Evolutionary conservation across 257 asterid genomes (phyloP), one percentile per base, ranked within the genome.

Genomic region (Lavandula angustifolia): DNA sequence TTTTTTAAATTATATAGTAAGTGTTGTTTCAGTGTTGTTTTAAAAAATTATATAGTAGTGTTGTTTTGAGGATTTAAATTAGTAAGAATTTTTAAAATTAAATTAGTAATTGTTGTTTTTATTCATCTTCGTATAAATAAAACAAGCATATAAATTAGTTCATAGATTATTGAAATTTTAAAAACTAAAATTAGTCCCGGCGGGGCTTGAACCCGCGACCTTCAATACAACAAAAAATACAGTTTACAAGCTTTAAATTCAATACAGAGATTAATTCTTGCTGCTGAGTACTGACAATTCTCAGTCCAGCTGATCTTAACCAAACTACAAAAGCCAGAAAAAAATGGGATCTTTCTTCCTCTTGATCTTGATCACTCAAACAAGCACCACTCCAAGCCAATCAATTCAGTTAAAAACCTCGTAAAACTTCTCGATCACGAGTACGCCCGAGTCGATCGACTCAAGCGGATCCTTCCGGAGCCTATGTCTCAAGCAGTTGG

Each of bases 201-300:
- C 92, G 98, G 99, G 99, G 99, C 96, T 92, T 95, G 99, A 92
- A 89, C 97, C 99, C 97, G 96, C 99, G 96, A 92, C 99, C 99
- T 92, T 92, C 97, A 1, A 22, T 22, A 2, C 27, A 22, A 22
- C 27, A 22, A 22, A 2, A 22, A 22, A 0, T 22, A 22, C 27
- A 22, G 27, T 22, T 22, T 3, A 5, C 38, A 34, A 34, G 7
- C 38, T 34, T 34, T 7, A 34, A 34, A 34, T 4, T 34, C 38
- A 34, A 34, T 34, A 34, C 38, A 34, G 38, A 34, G 3, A 34
- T 34, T 40, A 41, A 18, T 33, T 22, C 27, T 22, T 22, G 27
- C 27, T 22, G n/a, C n/a, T n/a, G n/a, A n/a, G n/a, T n/a, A 22
- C 27, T 6, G 14, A 38, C 8, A 46, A 29, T 5, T 10, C 32